Evolutionary conservation across 2,329 filamentous ascomycete species (phyloP).

Genomic region (Ophiostoma himal-ulmi): DNA sequence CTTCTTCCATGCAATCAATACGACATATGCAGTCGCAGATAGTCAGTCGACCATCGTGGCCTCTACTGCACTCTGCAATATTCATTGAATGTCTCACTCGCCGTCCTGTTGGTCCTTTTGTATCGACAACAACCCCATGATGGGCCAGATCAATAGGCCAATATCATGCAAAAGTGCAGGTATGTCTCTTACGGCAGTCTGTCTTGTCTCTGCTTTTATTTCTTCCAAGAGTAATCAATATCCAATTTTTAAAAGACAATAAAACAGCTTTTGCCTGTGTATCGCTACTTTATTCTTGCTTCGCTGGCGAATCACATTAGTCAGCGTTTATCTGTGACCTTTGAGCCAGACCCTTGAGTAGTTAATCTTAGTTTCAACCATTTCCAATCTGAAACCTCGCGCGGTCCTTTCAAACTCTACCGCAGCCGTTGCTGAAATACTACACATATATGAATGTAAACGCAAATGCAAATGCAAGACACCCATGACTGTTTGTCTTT

Average conservation of each 20-base stretch:
- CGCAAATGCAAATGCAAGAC: not conserved
- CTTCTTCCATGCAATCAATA: not conserved
- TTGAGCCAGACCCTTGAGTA: not conserved
- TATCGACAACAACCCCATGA: not conserved
- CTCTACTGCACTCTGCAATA: not conserved
- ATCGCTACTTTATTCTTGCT: too few species aligned
- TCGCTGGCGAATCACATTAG: too few species aligned
- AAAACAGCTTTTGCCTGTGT: too few species aligned
- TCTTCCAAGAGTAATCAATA: not conserved
- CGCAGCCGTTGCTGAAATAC: constrained; percentile 1
- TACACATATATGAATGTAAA: not conserved
- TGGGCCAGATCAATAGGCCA: not conserved
- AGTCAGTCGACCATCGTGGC: too few species aligned
- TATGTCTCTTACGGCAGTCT: not conserved
- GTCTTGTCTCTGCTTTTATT: not conserved
- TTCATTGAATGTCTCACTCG: not conserved
- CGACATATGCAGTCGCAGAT: too few species aligned
- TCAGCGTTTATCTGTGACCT: too few species aligned
- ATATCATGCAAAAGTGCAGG: constrained; percentile 7
- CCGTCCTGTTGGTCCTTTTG: not conserved
- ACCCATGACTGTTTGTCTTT: not conserved
- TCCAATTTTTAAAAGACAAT: too few species aligned
- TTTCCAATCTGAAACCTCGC: too few species aligned
- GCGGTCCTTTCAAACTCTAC: not conserved
- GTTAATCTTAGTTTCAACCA: not conserved